Evolutionary conservation across 2,329 filamentous ascomycete species (phyloP), one percentile per base, ranked within the genome.

Genomic region (Massarina eburnea): DNA sequence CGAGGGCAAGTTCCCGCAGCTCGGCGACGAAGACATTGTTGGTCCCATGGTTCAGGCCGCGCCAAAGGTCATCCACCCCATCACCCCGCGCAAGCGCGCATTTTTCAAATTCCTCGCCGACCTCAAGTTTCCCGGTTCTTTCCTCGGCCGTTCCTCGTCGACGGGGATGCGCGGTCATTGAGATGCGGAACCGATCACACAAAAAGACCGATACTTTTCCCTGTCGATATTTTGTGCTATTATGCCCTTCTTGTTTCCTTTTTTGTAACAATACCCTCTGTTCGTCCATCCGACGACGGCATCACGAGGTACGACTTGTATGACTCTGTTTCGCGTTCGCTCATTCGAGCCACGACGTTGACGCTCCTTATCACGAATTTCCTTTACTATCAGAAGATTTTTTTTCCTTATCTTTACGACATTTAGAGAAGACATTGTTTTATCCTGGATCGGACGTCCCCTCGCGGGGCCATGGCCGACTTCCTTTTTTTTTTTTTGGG

Each of bases 1-100:
- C 63, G 80, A 87, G 51, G 86, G 88, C 63, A 96, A 96, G 70
- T 96, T 96, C 61, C 91, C 91, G 19, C 84, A 86, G 58, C 81
- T 92, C 24, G 91, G 91, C 41, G 91, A 96, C 61, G 86, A 91
- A 59, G 91, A 95, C 68, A 95, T 96, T 65, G 90, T 96, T 35
- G 91, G 91, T 1, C 91, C 91, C 6, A 96, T 96, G 91, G 82
- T 84, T 57, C 80, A 73, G 53, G 50, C 71, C 48, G 55, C 66
- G 27, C 54, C 63, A 10, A 61, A 66, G 46, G 70, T 72, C 45
- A 71, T 72, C 43, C 72, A 71, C 29, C 64, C 61, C 46, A 71
- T 61, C 19, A 59, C 64, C 26, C 64, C 62, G 20, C 63, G 61
- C 20, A 71, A 71, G 54, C 66, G 66, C 41, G 63, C 65, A 7